phyloP scores from a whole-genome alignment of 129 eudicot species.

The Ambrosia trifida region DNA sequence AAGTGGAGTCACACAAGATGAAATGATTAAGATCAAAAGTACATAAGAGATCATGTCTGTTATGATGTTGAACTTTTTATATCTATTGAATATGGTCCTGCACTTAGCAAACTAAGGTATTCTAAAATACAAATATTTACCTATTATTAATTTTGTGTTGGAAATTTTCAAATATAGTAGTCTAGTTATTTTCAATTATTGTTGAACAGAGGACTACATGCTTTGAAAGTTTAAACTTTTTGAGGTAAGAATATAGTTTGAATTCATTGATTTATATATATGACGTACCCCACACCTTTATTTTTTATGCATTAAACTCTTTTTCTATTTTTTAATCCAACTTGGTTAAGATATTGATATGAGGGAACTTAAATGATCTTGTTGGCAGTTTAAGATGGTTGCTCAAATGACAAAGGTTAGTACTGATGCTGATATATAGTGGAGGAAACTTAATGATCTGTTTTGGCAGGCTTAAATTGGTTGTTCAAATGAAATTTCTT shows the following conservation, averaged over 20 bases:
- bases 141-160: too few species aligned
- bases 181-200: not conserved
- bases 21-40: slow-evolving; percentile 73
- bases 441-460: too few species aligned
- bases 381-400: slow-evolving; percentile 63
- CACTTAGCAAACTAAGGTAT: not conserved
- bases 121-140: not conserved
- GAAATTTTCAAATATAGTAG: not conserved
- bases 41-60: slow-evolving; percentile 87
- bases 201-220: slow-evolving; percentile 72
- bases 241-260: slow-evolving; percentile 44
- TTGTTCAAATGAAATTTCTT: slow-evolving; percentile 69
- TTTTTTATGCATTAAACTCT: not conserved
- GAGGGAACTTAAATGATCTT: slow-evolving; percentile 21
- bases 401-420: slow-evolving; percentile 70
- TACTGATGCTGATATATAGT: not conserved
- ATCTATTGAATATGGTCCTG: slow-evolving; percentile 73
- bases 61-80: slow-evolving; percentile 86
- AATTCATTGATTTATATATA: not conserved
- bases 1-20: slow-evolving; percentile 96
- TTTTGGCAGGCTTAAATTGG: slow-evolving; percentile 67
- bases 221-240: slow-evolving; percentile 57
- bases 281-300: not conserved
- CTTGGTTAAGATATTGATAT: slow-evolving; percentile 63
- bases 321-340: slow-evolving; percentile 22